Evolutionary conservation across 768 basidiomycete species (phyloP).

Genomic region (Lactifluus volemus): DNA sequence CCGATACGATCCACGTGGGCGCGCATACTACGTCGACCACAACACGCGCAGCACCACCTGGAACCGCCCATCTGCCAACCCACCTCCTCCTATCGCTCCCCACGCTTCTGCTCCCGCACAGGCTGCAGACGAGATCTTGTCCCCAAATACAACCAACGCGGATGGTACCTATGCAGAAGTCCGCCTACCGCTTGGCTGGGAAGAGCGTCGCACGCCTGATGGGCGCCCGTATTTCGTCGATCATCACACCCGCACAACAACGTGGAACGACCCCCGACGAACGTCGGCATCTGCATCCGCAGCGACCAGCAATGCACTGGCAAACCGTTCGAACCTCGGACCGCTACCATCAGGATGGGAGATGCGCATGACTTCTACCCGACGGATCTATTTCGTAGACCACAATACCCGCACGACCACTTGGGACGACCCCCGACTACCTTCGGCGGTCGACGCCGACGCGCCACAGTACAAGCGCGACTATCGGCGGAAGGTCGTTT

Average conservation of each 20-base stretch:
- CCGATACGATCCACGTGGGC: slow-evolving; percentile 58
- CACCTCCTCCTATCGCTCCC: slow-evolving; percentile 22
- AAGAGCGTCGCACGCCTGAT: slow-evolving; percentile 84
- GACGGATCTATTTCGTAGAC: slow-evolving; percentile 86
- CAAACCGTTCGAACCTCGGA: slow-evolving; percentile 42
- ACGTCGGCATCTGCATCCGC: slow-evolving; percentile 40
- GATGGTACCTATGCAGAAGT: slow-evolving; percentile 43
- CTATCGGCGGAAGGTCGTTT: slow-evolving; percentile 84
- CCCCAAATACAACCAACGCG: slow-evolving; percentile 18
- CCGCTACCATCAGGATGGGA: slow-evolving; percentile 90
- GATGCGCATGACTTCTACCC: slow-evolving; percentile 82
- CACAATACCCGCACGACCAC: slow-evolving; percentile 85
- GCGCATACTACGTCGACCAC: slow-evolving; percentile 86
- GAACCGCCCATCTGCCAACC: slow-evolving; percentile 43
- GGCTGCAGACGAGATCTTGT: neutral
- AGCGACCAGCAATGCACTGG: slow-evolving; percentile 31
- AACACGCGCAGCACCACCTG: slow-evolving; percentile 74
- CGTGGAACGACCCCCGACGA: slow-evolving; percentile 84
- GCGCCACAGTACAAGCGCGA: slow-evolving; percentile 96
- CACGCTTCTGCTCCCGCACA: slow-evolving; percentile 19
- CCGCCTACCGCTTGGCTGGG: slow-evolving; percentile 85
- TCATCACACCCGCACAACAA: slow-evolving; percentile 78
- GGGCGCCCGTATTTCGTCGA: slow-evolving; percentile 71
- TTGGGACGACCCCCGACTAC: slow-evolving; percentile 89
- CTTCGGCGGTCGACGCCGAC: slow-evolving; percentile 72